These are phyloP conservation scores for Fusarium oxysporum DNA, from an alignment of 2,329 filamentous ascomycete genomes.

Conservation along the genomic window DNA sequence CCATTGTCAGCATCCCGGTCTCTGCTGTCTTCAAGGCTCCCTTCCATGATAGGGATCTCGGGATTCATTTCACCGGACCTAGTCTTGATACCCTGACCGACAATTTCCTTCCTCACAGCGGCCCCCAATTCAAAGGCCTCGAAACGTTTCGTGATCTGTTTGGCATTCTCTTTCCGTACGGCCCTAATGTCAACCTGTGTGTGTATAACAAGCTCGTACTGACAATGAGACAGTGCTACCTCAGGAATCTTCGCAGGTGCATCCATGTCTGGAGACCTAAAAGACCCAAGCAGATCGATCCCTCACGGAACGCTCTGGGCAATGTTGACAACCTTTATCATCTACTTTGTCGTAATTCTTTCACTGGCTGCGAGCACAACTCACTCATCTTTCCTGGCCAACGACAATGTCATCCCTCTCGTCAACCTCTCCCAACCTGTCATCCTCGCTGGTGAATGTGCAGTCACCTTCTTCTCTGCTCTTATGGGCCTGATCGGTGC, in stretches of 20 bases:
- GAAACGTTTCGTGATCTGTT: slow-evolving; percentile 85
- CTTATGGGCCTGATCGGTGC: slow-evolving; percentile 89
- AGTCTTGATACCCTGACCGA: slow-evolving; percentile 74
- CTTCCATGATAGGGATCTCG: slow-evolving; percentile 71
- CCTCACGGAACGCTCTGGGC: slow-evolving; percentile 86
- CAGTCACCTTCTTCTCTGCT: slow-evolving; percentile 85
- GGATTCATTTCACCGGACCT: slow-evolving; percentile 83
- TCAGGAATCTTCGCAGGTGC: slow-evolving; percentile 76
- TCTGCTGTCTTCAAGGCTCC: slow-evolving; percentile 77
- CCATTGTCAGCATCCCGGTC: slow-evolving; percentile 84
- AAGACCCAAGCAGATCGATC: slow-evolving; percentile 84
- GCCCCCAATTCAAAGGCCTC: slow-evolving; percentile 69
- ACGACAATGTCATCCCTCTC: slow-evolving; percentile 83
- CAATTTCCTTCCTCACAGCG: slow-evolving; percentile 80
- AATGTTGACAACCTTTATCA: slow-evolving; percentile 78
- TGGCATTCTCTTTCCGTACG: slow-evolving; percentile 81
- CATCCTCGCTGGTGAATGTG: slow-evolving; percentile 84
- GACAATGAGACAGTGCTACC: slow-evolving; percentile 54
- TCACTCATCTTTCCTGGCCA: slow-evolving; percentile 76
- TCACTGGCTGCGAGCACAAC: slow-evolving; percentile 83
- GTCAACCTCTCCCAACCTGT: slow-evolving; percentile 80
- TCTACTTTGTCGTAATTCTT: slow-evolving; percentile 81
- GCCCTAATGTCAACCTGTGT: neutral
- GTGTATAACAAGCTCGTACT: neutral
- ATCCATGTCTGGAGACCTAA: slow-evolving; percentile 90